phyloP scores from a whole-genome alignment of 805 yeast genomes.

The Saccharomycopsis sp. region DNA sequence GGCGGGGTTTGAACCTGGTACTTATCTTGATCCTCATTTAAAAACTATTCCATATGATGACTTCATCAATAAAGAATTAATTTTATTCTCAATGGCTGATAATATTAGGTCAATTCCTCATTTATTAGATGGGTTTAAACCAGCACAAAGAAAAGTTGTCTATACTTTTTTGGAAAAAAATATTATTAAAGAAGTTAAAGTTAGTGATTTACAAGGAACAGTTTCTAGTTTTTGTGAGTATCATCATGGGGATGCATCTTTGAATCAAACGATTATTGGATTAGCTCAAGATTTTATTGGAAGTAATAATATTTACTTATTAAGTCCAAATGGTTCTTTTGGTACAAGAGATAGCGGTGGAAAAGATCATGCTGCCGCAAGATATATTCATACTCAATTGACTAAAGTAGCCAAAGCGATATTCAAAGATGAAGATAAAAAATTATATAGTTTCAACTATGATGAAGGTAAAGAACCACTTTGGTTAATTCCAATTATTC shows the following conservation, averaged over 20 bases:
- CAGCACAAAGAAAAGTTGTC: slow-evolving; percentile 91
- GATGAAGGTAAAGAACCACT: slow-evolving; percentile 96
- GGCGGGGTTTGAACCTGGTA: slow-evolving; percentile 83
- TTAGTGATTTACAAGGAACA: slow-evolving; percentile 83
- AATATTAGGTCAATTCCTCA: slow-evolving; percentile 92
- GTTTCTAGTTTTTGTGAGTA: slow-evolving; percentile 84
- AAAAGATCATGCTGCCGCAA: slow-evolving; percentile 96
- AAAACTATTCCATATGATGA: slow-evolving; percentile 80
- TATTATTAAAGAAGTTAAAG: slow-evolving; percentile 68
- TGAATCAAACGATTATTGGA: slow-evolving; percentile 84
- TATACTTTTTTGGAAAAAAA: slow-evolving; percentile 81
- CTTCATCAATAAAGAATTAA: slow-evolving; percentile 89
- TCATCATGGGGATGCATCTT: slow-evolving; percentile 89
- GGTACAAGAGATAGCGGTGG: slow-evolving; percentile 97
- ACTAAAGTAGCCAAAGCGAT: slow-evolving; percentile 64
- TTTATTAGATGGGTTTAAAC: slow-evolving; percentile 89
- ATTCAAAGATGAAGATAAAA: slow-evolving; percentile 72
- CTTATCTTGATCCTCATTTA: slow-evolving; percentile 73
- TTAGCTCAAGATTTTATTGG: slow-evolving; percentile 95
- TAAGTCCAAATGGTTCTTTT: slow-evolving; percentile 89
- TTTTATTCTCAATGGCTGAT: slow-evolving; percentile 93
- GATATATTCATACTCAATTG: slow-evolving; percentile 87
- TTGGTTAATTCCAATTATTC: slow-evolving; percentile 89
- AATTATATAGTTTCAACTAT: slow-evolving; percentile 66
- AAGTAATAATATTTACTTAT: slow-evolving; percentile 72